phyloP scores from a whole-genome alignment of 495 filamentous ascomycete species.

The Penicillium lagena region DNA sequence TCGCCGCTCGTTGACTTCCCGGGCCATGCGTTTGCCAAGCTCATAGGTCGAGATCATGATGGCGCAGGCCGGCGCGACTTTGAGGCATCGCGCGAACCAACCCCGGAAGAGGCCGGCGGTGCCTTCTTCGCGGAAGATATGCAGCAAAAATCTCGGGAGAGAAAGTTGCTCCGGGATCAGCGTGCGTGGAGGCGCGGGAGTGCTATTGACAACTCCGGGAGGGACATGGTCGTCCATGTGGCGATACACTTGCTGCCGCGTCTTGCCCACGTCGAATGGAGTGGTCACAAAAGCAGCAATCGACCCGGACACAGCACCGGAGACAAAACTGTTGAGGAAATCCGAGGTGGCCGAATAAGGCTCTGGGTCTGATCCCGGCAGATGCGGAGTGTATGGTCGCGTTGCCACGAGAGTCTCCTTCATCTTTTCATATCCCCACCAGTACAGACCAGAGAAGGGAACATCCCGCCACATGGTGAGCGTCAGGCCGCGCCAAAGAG shows the following conservation, averaged over 20 bases:
- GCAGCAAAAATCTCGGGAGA: constrained; percentile 75
- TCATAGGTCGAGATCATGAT: constrained; percentile 99
- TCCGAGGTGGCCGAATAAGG: constrained; percentile 21
- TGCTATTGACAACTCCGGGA: constrained; percentile 3
- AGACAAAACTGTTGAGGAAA: constrained; percentile 82
- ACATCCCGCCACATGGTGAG: constrained; percentile 96
- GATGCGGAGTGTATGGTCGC: constrained; percentile 40
- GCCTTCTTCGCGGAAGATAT: constrained; percentile 85
- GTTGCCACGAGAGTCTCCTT: constrained; percentile 57
- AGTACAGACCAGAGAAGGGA: constrained; percentile 94
- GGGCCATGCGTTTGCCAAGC: constrained; percentile 84
- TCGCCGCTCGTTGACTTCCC: constrained; percentile 65
- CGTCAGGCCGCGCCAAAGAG: constrained; percentile 88
- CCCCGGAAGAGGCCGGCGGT: constrained; percentile 76
- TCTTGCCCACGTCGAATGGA: constrained; percentile 97
- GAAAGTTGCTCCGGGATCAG: constrained; percentile 61
- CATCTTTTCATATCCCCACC: constrained; percentile 91
- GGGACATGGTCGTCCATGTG: constrained; percentile 42
- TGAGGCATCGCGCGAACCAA: constrained; percentile 84
- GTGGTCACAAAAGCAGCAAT: constrained; percentile 86
- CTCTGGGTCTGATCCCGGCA: constrained; percentile 4
- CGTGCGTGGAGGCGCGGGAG: constrained; percentile 12
- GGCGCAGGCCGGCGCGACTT: constrained; percentile 95
- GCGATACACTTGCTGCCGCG: constrained; percentile 75
- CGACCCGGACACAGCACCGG: constrained; percentile 75